Base-by-base conservation (phyloP, 768 basidiomycete genomes). In the Boletus reticulatus region DNA sequence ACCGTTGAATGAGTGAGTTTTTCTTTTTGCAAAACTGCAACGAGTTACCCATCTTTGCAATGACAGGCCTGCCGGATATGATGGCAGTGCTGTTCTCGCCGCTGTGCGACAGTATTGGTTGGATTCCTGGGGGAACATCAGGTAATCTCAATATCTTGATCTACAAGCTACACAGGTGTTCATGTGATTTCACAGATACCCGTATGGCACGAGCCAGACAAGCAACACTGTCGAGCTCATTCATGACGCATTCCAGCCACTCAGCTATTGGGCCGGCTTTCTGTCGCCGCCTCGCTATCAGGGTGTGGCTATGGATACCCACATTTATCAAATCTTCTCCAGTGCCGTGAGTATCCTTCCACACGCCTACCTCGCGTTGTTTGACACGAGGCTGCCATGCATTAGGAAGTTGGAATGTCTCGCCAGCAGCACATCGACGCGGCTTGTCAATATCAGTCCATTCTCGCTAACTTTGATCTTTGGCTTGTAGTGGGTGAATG, bases 401-500 rank as follows among this genome's bases (percentile, higher is more conserved):
- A 29, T 29, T 22, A 84, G 80, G 76, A 74, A 1, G 78, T 81
- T 52, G 70, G 73, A 29, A 75, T 76, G 69, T 73, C 72, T 45
- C 60, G 82, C 50, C 63, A 75, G 27, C 70, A 85, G 48, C 89
- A 91, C 62, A 88, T 92, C 39, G 58, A 71, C 46, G 65, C 77
- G 3, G 88, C 85, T 5, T 93, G 91, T 63, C 59, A 60, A 47
- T 67, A 73, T 37, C 76, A 72, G 13, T 71, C 75, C 11, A 62
- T 73, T 1, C 76, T 92, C 7, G 66, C 79, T 0, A 61, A 65
- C 19, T 85, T 84, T 61, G 78, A 82, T 38, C 79, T 94, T 27
- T 93, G 91, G 93, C 78, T 83, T 16, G 77, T 94, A 43, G 91
- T 94, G 24, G 93, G 94, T 41, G 94, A 97, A 74, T 97, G 90